A percentile compares a stretch with the other conserved stretches of the same genome.
Conservation (phyloP, 768 basidiomycete species). For the Lactifluus piperatus region DNA sequence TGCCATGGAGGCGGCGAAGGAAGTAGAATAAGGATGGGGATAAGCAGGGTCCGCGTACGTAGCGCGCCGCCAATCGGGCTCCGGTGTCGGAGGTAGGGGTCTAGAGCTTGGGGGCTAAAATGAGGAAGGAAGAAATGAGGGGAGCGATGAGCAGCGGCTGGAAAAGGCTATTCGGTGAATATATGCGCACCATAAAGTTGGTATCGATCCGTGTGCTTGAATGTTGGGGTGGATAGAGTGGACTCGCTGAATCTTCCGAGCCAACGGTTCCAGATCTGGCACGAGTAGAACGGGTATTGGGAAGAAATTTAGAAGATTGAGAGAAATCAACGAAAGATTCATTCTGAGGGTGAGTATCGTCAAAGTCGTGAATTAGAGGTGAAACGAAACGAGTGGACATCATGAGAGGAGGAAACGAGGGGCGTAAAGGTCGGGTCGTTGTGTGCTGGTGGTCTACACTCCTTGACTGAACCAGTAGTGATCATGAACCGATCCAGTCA, state of each 20-base stretch:
- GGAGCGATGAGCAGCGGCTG: neutral
- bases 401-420: neutral
- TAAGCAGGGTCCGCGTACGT: slow-evolving; percentile 17
- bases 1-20: slow-evolving; percentile 2
- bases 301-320: slow-evolving; percentile 14
- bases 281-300: slow-evolving; percentile 8
- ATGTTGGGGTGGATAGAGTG: neutral
- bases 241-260: neutral
- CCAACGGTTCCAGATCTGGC: slow-evolving; percentile 2
- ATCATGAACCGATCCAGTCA: neutral
- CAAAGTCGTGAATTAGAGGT: slow-evolving; percentile 3
- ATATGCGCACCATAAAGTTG: slow-evolving; percentile 1
- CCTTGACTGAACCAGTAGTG: neutral
- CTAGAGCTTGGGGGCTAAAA: slow-evolving; percentile 23
- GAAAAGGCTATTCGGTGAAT: neutral
- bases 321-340: slow-evolving; percentile 44
- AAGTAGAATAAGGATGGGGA: slow-evolving; percentile 6
- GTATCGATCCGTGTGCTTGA: slow-evolving; percentile 6
- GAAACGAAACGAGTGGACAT: slow-evolving; percentile 4
- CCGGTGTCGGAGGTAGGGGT: slow-evolving; percentile 39
- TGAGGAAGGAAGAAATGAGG: neutral
- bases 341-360: slow-evolving; percentile 14
- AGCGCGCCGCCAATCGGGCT: slow-evolving; percentile 36
- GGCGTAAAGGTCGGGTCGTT: too few species aligned
- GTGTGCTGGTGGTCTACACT: too few species aligned